These are phyloP conservation scores for Candida pseudoviswanathii DNA, from an alignment of 1,139 yeast species.

Conservation along the genomic window DNA sequence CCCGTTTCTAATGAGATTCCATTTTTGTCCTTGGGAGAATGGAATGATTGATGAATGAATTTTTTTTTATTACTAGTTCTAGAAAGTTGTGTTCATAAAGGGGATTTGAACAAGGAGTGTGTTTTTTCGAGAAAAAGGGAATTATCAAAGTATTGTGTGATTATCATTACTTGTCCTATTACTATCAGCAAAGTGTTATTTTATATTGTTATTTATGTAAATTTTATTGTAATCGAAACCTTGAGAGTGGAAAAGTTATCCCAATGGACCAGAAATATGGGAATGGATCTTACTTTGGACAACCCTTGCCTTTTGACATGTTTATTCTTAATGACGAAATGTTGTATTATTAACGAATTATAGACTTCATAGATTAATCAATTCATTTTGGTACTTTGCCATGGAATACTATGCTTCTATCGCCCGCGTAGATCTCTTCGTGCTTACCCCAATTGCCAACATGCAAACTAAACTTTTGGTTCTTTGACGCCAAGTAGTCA, in stretches of 20 bases:
- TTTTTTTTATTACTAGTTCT: background rate
- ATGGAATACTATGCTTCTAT: constrained; percentile 9
- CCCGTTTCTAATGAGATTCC: constrained; percentile 34
- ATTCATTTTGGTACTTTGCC: constrained; percentile 1
- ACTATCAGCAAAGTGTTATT: background rate
- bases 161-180: background rate
- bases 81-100: background rate
- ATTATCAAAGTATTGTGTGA: background rate
- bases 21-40: background rate
- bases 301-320: background rate
- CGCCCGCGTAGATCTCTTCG: constrained; percentile 30
- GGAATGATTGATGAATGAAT: too few species aligned
- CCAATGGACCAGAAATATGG: too few species aligned
- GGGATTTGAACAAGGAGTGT: background rate
- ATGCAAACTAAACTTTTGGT: constrained; percentile 12
- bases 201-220: constrained; percentile 3
- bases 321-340: background rate
- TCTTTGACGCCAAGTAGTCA: constrained; percentile 18
- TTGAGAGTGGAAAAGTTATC: background rate
- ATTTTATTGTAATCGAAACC: constrained; percentile 3
- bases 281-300: too few species aligned
- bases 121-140: background rate
- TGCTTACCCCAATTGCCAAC: constrained; percentile 35
- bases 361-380: background rate
- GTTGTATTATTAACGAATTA: background rate